A percentile compares a stretch with the other conserved stretches of the same genome.
phyloP scores from a whole-genome alignment of 441 rosid species.

The Theobroma grandiflorum region DNA sequence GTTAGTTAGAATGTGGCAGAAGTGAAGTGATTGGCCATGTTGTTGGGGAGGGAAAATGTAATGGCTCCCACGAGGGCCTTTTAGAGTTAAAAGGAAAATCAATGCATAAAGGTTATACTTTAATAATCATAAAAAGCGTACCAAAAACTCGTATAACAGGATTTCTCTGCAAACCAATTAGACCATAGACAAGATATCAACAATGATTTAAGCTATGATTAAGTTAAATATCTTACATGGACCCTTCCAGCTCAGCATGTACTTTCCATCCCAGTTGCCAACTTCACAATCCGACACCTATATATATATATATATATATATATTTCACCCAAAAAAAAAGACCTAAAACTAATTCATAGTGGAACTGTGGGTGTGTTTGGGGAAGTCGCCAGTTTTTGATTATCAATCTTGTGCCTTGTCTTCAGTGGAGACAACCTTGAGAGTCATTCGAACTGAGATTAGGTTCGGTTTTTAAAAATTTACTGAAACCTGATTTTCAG shows the following conservation, averaged over 20 bases:
- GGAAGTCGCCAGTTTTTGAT: background rate
- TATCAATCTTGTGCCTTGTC: slow-evolving; percentile 9
- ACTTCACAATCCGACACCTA: background rate
- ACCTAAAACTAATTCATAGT: too few relatives aligned
- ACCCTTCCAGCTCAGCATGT: background rate
- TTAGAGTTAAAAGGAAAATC: background rate
- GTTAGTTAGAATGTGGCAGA: background rate
- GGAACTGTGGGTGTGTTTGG: too few relatives aligned
- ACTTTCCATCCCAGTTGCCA: background rate
- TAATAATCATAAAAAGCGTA: background rate
- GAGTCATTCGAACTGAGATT: slow-evolving; percentile 26
- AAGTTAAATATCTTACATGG: background rate
- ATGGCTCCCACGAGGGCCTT: slow-evolving; percentile 6
- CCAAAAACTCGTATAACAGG: slow-evolving; percentile 3
- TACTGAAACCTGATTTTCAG: slow-evolving; percentile 39
- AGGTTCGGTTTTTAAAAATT: slow-evolving; percentile 10
- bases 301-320: too few relatives aligned
- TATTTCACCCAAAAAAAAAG: background rate
- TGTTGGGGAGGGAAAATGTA: background rate
- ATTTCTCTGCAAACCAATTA: background rate
- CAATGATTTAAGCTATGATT: slow-evolving; percentile 18
- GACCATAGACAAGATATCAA: background rate
- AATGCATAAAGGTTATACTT: background rate
- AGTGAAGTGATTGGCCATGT: background rate
- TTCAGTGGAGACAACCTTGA: slow-evolving; percentile 2